phyloP scores from a whole-genome alignment of 768 basidiomycete species.

The Hericium erinaceus region DNA sequence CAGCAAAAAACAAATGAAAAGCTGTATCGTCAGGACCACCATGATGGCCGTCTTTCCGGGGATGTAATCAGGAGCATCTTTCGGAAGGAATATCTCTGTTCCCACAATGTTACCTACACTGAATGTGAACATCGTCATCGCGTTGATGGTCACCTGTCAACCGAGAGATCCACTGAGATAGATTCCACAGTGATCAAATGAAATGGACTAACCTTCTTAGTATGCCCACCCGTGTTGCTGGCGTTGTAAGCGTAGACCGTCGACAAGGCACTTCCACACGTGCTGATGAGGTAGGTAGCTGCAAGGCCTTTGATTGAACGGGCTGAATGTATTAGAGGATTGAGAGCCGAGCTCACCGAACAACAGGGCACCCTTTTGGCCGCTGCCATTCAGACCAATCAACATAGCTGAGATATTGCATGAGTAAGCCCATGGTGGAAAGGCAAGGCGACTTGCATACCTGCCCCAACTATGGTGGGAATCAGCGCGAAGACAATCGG shows the following conservation, averaged over 20 bases:
- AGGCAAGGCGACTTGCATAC: conserved; percentile 21
- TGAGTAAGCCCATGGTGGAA: neutral
- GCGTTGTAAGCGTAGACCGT: conserved; percentile 58
- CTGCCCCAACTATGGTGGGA: conserved; percentile 50
- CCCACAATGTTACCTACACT: conserved; percentile 54
- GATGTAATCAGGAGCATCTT: conserved; percentile 53
- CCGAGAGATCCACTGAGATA: neutral
- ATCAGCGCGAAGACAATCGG: conserved; percentile 50
- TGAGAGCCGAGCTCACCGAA: conserved; percentile 33
- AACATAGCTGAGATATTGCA: conserved; percentile 29
- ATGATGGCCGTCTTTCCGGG: conserved; percentile 62
- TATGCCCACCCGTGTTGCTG: conserved; percentile 54
- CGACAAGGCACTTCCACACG: conserved; percentile 51
- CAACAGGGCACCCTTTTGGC: conserved; percentile 41
- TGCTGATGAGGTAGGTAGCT: conserved; percentile 43
- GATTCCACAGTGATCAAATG: neutral
- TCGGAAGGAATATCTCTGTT: conserved; percentile 52
- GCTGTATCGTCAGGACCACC: conserved; percentile 44
- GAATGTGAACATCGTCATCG: conserved; percentile 48
- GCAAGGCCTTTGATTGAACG: neutral
- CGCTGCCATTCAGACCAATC: conserved; percentile 42
- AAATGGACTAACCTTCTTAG: conserved; percentile 39
- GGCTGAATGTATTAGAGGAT: neutral
- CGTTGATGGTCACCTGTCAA: conserved; percentile 43
- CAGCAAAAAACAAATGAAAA: conserved; percentile 38